These are phyloP conservation scores for Pseudotsuga menziesii DNA, from an alignment of 75 land plant genomes.

Conservation along the genomic window DNA sequence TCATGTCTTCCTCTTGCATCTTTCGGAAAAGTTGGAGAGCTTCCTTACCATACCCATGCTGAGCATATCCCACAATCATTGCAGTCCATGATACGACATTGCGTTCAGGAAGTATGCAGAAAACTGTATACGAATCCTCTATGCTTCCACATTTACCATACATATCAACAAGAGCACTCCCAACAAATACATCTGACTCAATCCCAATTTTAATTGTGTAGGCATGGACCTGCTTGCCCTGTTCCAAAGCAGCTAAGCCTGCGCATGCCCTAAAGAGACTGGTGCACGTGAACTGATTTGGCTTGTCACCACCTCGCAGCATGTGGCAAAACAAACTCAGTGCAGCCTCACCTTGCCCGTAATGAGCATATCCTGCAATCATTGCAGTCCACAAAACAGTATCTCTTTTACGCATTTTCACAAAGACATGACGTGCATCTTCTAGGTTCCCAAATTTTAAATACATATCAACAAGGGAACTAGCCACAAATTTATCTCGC, in stretches of 20 bases:
- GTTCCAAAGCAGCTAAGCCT: not conserved
- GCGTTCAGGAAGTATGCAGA: conserved; percentile 15
- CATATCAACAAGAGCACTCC: conserved; percentile 16
- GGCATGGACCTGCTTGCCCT: conserved; percentile 18
- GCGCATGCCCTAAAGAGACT: conserved; percentile 31
- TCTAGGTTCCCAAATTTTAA: conserved; percentile 65
- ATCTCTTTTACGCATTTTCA: conserved; percentile 28
- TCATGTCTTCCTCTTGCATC: not conserved
- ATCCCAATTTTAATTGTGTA: conserved; percentile 15
- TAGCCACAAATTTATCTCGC: conserved; percentile 42
- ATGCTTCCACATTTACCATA: conserved; percentile 23
- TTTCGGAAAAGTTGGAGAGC: conserved; percentile 11
- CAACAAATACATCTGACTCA: conserved; percentile 15
- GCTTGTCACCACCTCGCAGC: conserved; percentile 20
- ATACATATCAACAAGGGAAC: conserved; percentile 69
- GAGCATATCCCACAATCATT: conserved; percentile 26
- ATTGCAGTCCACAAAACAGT: conserved; percentile 33
- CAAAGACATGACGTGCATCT: conserved; percentile 38
- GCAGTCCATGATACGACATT: conserved; percentile 27
- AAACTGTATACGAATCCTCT: conserved; percentile 14
- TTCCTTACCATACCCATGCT: conserved; percentile 10
- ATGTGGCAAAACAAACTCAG: conserved; percentile 23
- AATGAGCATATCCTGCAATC: conserved; percentile 33
- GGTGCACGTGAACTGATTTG: conserved; percentile 31
- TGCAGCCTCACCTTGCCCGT: conserved; percentile 5